Conservation (phyloP, 768 basidiomycete genomes). For the Rhizopogon roseolus region DNA sequence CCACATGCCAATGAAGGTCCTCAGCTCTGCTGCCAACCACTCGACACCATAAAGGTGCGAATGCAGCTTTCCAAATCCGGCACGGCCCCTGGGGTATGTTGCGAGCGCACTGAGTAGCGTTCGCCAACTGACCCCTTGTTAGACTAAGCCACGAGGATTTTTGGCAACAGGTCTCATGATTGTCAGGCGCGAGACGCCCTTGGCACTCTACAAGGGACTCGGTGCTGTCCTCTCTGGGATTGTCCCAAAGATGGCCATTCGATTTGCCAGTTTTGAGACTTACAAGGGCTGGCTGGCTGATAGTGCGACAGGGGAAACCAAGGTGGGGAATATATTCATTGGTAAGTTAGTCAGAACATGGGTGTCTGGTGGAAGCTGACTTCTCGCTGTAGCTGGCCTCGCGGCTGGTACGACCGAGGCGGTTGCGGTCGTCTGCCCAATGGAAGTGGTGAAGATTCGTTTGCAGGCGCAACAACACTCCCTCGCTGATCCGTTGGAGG, state of each 20-base stretch:
- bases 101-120: not conserved
- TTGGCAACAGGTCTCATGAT: slow-evolving; percentile 88
- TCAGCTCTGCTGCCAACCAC: slow-evolving; percentile 81
- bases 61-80: slow-evolving; percentile 95
- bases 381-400: slow-evolving; percentile 65
- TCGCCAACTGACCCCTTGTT: not conserved
- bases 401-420: slow-evolving; percentile 96
- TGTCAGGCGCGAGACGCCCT: slow-evolving; percentile 83
- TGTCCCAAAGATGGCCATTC: slow-evolving; percentile 99
- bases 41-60: slow-evolving; percentile 99
- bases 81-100: slow-evolving; percentile 73
- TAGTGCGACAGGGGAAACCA: slow-evolving; percentile 62
- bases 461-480: slow-evolving; percentile 98
- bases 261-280: slow-evolving; percentile 95
- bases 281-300: slow-evolving; percentile 86
- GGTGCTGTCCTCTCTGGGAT: slow-evolving; percentile 96
- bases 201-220: slow-evolving; percentile 96
- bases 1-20: not conserved
- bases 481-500: slow-evolving; percentile 90
- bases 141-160: slow-evolving; percentile 93
- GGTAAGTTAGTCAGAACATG: slow-evolving; percentile 43
- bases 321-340: slow-evolving; percentile 77
- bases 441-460: slow-evolving; percentile 99
- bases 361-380: not conserved
- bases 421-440: slow-evolving; percentile 90